Evolutionary conservation across 2,329 filamentous ascomycete genomes (phyloP).

Genomic region (Cyphellophora europaea): DNA sequence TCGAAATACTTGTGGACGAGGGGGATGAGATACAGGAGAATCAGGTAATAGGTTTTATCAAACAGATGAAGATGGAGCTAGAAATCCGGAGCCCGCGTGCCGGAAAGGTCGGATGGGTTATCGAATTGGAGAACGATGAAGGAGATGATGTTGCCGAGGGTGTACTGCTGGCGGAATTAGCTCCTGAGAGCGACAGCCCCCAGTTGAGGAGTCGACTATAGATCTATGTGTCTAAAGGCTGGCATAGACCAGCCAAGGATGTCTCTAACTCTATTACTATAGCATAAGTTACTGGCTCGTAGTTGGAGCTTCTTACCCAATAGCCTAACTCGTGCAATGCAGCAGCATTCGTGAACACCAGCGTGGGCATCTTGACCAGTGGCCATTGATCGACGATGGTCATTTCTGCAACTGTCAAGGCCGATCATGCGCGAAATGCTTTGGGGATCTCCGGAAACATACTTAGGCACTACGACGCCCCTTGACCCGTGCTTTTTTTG

Average conservation of each 20-base stretch:
- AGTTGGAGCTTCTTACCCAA: too few species aligned
- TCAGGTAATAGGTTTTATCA: constrained; percentile 48
- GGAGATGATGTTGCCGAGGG: constrained; percentile 49
- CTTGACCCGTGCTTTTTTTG: neutral
- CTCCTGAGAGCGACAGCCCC: constrained; percentile 16
- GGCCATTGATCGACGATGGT: too few species aligned
- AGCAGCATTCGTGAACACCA: too few species aligned
- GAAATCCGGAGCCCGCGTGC: constrained; percentile 44
- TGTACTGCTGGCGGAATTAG: constrained; percentile 41
- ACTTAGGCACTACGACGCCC: neutral
- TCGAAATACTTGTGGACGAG: constrained; percentile 48
- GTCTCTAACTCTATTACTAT: too few species aligned
- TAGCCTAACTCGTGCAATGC: too few species aligned
- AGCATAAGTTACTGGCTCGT: too few species aligned
- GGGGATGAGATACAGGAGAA: constrained; percentile 41
- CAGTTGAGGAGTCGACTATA: constrained; percentile 1
- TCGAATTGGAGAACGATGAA: constrained; percentile 41
- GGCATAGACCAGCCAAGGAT: too few species aligned
- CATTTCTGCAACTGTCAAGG: too few species aligned
- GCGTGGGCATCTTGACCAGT: too few species aligned
- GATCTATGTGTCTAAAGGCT: neutral
- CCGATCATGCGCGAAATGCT: too few species aligned
- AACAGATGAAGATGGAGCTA: constrained; percentile 64
- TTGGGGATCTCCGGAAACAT: neutral
- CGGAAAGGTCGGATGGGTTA: constrained; percentile 42